Conservation (phyloP, 768 basidiomycete genomes). For the Psilocybe azurescens region DNA sequence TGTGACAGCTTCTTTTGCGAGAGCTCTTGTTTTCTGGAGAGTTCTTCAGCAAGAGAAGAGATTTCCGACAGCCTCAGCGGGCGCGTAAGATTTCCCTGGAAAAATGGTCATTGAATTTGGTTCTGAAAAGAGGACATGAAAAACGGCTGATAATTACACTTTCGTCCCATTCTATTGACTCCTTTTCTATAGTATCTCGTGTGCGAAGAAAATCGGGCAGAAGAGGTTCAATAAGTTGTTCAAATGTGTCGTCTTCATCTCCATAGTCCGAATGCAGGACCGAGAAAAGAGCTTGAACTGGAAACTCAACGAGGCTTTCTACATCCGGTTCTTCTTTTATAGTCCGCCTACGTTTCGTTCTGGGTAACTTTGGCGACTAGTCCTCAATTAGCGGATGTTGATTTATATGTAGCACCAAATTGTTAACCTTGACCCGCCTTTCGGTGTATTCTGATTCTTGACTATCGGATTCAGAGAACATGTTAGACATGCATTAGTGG, state of each 20-base stretch:
- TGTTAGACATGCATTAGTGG: not conserved
- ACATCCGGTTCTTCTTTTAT: constrained; percentile 3
- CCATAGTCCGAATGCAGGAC: constrained; percentile 8
- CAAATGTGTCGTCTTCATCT: constrained; percentile 29
- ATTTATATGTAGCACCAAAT: not conserved
- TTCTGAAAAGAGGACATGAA: not conserved
- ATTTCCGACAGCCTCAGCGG: constrained; percentile 16
- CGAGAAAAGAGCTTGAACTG: constrained; percentile 13
- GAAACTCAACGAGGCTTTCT: constrained; percentile 7
- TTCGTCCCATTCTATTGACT: constrained; percentile 27
- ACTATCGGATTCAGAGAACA: constrained; percentile 6
- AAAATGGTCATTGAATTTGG: not conserved
- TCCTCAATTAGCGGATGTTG: not conserved
- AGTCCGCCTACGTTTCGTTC: not conserved
- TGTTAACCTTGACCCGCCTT: not conserved
- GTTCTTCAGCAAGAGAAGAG: constrained; percentile 8
- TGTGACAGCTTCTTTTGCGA: not conserved
- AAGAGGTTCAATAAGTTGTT: constrained; percentile 34
- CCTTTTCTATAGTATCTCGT: constrained; percentile 25
- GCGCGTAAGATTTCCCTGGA: constrained; percentile 15
- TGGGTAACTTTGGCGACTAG: not conserved
- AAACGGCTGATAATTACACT: constrained; percentile 17
- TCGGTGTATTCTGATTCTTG: constrained; percentile 12
- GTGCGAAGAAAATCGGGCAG: constrained; percentile 33
- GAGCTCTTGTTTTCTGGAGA: not conserved